These are phyloP conservation scores for Pythium plurisporium DNA, from an alignment of 352 stramenopile species.

Conservation along the genomic window DNA sequence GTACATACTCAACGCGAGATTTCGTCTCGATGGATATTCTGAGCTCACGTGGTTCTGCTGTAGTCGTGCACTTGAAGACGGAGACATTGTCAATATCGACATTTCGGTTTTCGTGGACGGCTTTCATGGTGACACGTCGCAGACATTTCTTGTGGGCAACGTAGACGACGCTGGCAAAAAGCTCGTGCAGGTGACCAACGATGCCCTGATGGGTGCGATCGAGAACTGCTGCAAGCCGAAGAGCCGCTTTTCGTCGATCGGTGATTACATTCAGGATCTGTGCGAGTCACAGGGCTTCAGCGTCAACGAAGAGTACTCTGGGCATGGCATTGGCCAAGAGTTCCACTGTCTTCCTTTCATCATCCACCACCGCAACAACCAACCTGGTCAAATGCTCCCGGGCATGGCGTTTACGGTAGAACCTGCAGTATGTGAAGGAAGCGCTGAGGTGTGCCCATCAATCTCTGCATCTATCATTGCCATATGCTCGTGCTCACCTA, in stretches of 20 bases:
- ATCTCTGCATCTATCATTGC: too few relatives aligned
- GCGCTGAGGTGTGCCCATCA: constrained; percentile 79
- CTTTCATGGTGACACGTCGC: constrained; percentile 98
- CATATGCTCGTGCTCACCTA: too few relatives aligned
- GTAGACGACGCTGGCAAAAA: constrained; percentile 82
- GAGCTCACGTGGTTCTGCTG: neutral
- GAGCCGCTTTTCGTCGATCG: constrained; percentile 92
- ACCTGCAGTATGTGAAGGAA: constrained; percentile 94
- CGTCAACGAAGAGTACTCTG: constrained; percentile 91
- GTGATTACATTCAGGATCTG: constrained; percentile 90
- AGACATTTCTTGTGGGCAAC: constrained; percentile 93
- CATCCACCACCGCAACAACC: constrained; percentile 84
- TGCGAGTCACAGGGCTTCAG: constrained; percentile 73
- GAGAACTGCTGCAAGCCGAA: constrained; percentile 88
- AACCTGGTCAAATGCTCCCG: constrained; percentile 72
- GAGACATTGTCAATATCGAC: constrained; percentile 97
- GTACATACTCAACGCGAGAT: constrained; percentile 9
- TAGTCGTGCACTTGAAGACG: constrained; percentile 76
- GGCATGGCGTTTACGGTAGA: constrained; percentile 99
- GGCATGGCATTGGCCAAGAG: constrained; percentile 94
- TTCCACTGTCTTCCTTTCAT: constrained; percentile 97
- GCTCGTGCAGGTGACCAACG: constrained; percentile 89
- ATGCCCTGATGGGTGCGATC: constrained; percentile 82
- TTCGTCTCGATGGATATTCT: neutral
- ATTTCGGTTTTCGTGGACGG: constrained; percentile 92